These are phyloP conservation scores for Simmondsia chinensis DNA, from an alignment of 148 eudicot genomes.

Conservation along the genomic window DNA sequence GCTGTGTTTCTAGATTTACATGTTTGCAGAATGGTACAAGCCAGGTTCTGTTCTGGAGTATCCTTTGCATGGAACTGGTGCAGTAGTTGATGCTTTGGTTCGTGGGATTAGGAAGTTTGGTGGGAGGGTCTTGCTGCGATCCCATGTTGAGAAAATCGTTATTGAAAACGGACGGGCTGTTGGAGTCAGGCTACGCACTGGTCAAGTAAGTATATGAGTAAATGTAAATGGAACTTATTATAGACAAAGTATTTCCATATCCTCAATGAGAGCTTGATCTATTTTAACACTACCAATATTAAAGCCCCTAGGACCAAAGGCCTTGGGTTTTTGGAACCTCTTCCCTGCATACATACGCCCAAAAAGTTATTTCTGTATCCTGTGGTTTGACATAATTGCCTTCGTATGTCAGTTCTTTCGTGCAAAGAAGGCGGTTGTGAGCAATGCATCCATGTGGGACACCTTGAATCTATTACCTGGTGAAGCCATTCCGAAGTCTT, in stretches of 20 bases:
- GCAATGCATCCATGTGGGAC: constrained; percentile 99
- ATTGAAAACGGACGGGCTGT: constrained; percentile 89
- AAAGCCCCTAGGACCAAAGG: no score
- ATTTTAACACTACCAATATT: no score
- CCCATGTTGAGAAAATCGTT: constrained; percentile 79
- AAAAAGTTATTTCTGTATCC: no score
- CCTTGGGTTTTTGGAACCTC: no score
- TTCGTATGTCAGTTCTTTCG: constrained; percentile 94
- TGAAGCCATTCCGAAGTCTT: constrained; percentile 60
- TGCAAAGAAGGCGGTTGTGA: constrained; percentile 93
- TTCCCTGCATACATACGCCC: no score
- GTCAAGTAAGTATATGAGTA: constrained; percentile 58
- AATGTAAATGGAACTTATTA: no score
- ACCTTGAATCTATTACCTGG: constrained; percentile 64
- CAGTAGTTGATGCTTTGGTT: constrained; percentile 80
- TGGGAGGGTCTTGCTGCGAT: constrained; percentile 67
- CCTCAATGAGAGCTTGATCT: no score
- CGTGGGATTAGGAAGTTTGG: constrained; percentile 82
- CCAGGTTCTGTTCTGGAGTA: constrained; percentile 88
- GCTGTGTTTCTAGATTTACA: constrained; percentile 60
- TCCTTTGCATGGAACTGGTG: constrained; percentile 92
- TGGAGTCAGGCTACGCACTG: constrained; percentile 79
- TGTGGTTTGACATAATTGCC: neutral
- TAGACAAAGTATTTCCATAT: no score
- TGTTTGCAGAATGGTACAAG: constrained; percentile 99